A percentile compares a stretch with the other conserved stretches of the same genome.
phyloP scores from a whole-genome alignment of 73 alveolate species.

The Paraurostyla sp. region DNA sequence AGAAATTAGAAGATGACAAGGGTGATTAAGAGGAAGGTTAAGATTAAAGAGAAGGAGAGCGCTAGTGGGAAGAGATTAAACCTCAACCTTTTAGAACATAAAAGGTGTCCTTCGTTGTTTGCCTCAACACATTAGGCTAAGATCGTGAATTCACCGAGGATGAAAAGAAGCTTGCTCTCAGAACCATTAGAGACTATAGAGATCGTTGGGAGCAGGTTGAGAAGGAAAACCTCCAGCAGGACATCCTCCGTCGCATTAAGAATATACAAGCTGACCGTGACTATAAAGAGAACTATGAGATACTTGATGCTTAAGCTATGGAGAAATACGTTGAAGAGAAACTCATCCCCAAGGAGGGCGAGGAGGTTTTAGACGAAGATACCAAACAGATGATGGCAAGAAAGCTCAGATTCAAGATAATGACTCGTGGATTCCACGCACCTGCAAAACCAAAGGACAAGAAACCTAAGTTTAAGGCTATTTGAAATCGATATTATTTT shows the following conservation, averaged over 20 bases:
- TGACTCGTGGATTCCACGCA: conserved; percentile 42
- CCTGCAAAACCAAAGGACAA: background rate
- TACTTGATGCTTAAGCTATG: background rate
- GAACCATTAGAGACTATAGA: conserved; percentile 86
- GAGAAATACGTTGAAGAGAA: conserved; percentile 35
- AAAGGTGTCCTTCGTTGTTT: conserved; percentile 86
- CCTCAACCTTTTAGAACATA: conserved; percentile 81
- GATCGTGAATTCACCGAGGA: conserved; percentile 89
- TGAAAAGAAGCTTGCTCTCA: conserved; percentile 77
- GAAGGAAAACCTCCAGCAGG: conserved; percentile 79
- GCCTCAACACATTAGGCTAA: conserved; percentile 96
- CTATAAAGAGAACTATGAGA: conserved; percentile 40
- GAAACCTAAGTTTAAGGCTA: background rate
- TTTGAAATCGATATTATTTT: background rate
- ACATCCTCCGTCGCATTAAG: conserved; percentile 80
- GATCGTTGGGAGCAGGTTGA: conserved; percentile 90
- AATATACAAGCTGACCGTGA: conserved; percentile 69
- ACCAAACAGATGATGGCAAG: conserved; percentile 4
- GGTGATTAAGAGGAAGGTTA: conserved; percentile 86
- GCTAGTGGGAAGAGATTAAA: conserved; percentile 84
- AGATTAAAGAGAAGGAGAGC: conserved; percentile 73
- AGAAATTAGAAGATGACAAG: conserved; percentile 75
- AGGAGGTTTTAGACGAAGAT: conserved; percentile 63
- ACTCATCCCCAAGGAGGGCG: conserved; percentile 49
- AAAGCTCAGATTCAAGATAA: conserved; percentile 35